Evolutionary conservation across 2,329 filamentous ascomycete genomes (phyloP), one percentile per base, ranked within the genome.

Genomic region (Ophidiomyces ophidiicola): DNA sequence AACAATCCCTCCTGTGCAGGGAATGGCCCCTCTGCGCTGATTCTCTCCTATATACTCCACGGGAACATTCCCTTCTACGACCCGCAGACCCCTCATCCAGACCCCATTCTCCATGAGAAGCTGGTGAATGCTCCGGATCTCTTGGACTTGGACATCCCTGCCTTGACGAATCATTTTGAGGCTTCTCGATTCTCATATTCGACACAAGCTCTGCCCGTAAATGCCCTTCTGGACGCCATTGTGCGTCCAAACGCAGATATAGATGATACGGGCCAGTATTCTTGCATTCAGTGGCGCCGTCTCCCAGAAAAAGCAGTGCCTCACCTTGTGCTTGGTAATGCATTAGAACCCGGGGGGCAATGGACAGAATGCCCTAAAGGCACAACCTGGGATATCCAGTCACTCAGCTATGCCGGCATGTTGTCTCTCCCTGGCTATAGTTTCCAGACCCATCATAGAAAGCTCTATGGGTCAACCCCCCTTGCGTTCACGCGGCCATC

Each of bases 11-110:
- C 8, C 10, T 15, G 41, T 30, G 36, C 46, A 76, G 74, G 74
- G 51, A 76, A 74, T 53, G 74, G 74, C 41, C 74, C 74, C 32
- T 73, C 74, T 36, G 70, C 74, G 36, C 64, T 78, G 57, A 71
- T 76, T 48, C 62, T 78, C 24, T 76, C 72, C 32, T 78, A 73
- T 53, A 74, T 77, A 30, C 66, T 78, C 19, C 72, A 78, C 55
- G 74, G 74, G 25, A 63, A 76, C 50, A 61, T 75, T 38, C 74
- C 74, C 4, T 68, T 66, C 50, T 78, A 78, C 49, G 57, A 64
- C 25, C 57, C 64, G 2, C 48, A 57, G 17, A 58, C 55, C 39
- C 67, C 67, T 24, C 74, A 78, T 55, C 70, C 72, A 24, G 74
- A 78, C 53, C 56, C 63, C 20, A 58, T 76, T 14, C 62, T 77